Conservation (phyloP, 2,329 filamentous ascomycete genomes). For the Arthroderma sp. region DNA sequence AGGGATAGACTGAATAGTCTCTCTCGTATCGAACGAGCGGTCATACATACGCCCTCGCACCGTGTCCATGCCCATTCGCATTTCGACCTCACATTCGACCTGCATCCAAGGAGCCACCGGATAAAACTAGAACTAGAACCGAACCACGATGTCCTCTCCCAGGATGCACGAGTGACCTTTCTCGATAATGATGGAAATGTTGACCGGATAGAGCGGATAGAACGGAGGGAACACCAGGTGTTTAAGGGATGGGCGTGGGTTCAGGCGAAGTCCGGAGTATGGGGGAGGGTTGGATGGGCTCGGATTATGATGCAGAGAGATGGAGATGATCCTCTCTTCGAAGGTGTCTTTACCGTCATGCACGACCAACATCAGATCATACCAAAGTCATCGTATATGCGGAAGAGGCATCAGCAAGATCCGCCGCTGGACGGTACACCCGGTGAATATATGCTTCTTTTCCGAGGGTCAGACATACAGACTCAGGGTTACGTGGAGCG, state of each 20-base stretch:
- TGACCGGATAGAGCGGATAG: constrained; percentile 52
- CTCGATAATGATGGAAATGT: constrained; percentile 61
- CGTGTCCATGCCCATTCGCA: constrained; percentile 66
- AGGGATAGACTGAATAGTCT: constrained; percentile 68
- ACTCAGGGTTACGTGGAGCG: constrained; percentile 54
- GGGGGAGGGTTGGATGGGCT: constrained; percentile 77
- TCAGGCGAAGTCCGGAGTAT: constrained; percentile 50
- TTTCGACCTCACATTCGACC: constrained; percentile 73
- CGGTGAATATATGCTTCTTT: constrained; percentile 77
- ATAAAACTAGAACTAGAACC: constrained; percentile 74
- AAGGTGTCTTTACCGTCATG: constrained; percentile 73
- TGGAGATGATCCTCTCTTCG: constrained; percentile 68
- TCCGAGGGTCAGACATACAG: constrained; percentile 74
- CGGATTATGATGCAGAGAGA: constrained; percentile 67
- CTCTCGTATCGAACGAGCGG: constrained; percentile 58
- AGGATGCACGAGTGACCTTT: constrained; percentile 62
- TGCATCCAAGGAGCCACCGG: constrained; percentile 54
- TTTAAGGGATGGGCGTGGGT: constrained; percentile 72
- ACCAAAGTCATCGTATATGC: constrained; percentile 58
- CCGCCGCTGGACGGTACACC: constrained; percentile 46
- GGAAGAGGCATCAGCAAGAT: constrained; percentile 60
- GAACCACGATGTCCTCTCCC: constrained; percentile 76
- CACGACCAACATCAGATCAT: constrained; percentile 81
- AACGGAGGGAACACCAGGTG: constrained; percentile 64
- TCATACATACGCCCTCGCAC: constrained; percentile 66